These are phyloP conservation scores for Cetraspora pellucida DNA, from an alignment of 192 early-diverging fungal genomes.

Conservation along the genomic window DNA sequence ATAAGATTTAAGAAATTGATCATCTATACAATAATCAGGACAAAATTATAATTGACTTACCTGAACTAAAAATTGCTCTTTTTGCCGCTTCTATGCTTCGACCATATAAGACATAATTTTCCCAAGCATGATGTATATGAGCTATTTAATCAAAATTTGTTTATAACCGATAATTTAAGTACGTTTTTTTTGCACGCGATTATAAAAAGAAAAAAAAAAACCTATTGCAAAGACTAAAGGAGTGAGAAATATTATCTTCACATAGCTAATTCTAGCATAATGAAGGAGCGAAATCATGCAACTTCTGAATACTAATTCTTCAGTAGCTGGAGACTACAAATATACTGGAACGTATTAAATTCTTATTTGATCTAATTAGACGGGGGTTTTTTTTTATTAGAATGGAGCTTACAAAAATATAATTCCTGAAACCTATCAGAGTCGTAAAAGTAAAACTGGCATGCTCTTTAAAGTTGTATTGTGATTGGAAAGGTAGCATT, in stretches of 20 bases:
- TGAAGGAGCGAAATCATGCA: conserved; percentile 63
- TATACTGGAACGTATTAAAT: not conserved
- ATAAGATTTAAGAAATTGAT: too few species aligned
- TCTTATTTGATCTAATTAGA: too few species aligned
- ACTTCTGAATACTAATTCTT: conserved; percentile 75
- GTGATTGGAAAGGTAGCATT: conserved; percentile 47
- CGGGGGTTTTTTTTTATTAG: not conserved
- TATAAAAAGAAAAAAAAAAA: conserved; percentile 36
- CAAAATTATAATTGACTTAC: conserved; percentile 24
- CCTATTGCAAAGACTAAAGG: conserved; percentile 79
- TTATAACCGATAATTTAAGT: not conserved
- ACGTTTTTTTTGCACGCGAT: not conserved
- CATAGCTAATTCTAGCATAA: conserved; percentile 42
- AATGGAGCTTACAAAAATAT: conserved; percentile 46
- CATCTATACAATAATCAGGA: too few species aligned
- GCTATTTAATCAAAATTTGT: conserved; percentile 7
- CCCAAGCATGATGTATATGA: conserved; percentile 67
- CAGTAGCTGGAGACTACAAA: conserved; percentile 66
- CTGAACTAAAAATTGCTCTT: conserved; percentile 37
- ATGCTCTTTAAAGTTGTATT: conserved; percentile 37
- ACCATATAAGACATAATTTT: conserved; percentile 51
- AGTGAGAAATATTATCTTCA: conserved; percentile 52
- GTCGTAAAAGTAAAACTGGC: conserved; percentile 34
- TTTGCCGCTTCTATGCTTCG: conserved; percentile 42
- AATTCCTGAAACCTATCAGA: conserved; percentile 47